Evolutionary conservation across 306 rosid species (phyloP).

Genomic region (Dalbergia cochinchinensis): DNA sequence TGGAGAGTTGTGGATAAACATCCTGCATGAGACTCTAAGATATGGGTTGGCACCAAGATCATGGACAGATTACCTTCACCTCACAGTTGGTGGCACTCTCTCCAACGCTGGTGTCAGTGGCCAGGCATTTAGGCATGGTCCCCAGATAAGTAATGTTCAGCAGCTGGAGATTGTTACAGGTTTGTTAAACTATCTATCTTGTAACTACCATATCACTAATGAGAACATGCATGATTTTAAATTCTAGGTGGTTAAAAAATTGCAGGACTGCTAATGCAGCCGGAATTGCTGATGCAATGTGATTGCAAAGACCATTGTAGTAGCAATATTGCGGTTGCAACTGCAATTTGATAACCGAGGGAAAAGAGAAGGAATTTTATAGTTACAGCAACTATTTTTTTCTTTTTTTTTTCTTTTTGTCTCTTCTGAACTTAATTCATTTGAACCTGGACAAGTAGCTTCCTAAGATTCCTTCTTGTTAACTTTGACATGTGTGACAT

Average conservation of each 20-base stretch:
- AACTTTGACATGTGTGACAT: slow-evolving; percentile 19
- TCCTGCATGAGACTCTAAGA: slow-evolving; percentile 84
- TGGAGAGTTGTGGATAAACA: slow-evolving; percentile 91
- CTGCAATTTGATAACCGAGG: background rate
- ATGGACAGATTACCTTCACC: slow-evolving; percentile 95
- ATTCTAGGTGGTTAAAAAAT: no score
- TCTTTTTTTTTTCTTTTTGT: background rate
- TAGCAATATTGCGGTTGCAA: background rate
- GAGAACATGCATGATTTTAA: background rate
- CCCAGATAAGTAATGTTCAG: slow-evolving; percentile 95
- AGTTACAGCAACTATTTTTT: background rate
- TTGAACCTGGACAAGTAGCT: slow-evolving; percentile 11
- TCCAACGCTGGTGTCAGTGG: slow-evolving; percentile 98
- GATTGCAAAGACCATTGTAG: no score
- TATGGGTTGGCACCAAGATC: slow-evolving; percentile 90
- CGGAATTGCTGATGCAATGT: no score
- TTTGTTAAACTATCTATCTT: slow-evolving; percentile 45
- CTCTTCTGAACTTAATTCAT: slow-evolving; percentile 30
- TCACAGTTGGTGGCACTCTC: slow-evolving; percentile 95
- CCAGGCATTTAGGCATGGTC: slow-evolving; percentile 94
- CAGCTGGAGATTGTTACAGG: slow-evolving; percentile 97
- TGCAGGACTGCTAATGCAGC: no score
- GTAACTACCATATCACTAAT: background rate
- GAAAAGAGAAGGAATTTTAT: background rate
- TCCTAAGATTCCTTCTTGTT: slow-evolving; percentile 30